Evolutionary conservation across 441 rosid genomes (phyloP).

Genomic region (Pelargonium australe): DNA sequence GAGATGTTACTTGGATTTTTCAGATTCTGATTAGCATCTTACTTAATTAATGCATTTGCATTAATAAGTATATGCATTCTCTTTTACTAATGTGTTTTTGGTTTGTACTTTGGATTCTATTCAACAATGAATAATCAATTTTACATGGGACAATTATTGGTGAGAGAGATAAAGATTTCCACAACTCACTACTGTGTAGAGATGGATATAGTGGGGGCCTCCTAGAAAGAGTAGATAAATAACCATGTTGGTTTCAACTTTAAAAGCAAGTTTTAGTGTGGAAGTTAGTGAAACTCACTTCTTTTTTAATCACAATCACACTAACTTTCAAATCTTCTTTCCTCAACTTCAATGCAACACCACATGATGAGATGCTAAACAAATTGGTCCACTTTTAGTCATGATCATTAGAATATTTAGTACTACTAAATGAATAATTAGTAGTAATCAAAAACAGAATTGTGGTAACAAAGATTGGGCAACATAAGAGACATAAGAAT

Average conservation of each 20-base stretch:
- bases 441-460: not conserved
- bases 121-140: too few relatives aligned
- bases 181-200: not conserved
- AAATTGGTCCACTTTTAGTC: too few relatives aligned
- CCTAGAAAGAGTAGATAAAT: not conserved
- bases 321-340: not conserved
- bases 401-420: too few relatives aligned
- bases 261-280: slow-evolving; percentile 1
- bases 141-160: too few relatives aligned
- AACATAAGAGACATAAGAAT: not conserved
- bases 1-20: too few relatives aligned
- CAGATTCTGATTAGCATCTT: too few relatives aligned
- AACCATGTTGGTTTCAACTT: slow-evolving; percentile 6
- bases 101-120: too few relatives aligned
- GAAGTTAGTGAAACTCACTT: not conserved
- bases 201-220: not conserved
- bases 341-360: slow-evolving; percentile 5
- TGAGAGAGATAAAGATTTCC: not conserved
- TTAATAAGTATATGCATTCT: too few relatives aligned
- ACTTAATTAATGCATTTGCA: too few relatives aligned
- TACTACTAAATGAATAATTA: not conserved
- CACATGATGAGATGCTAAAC: too few relatives aligned
- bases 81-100: too few relatives aligned
- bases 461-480: not conserved
- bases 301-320: not conserved